A percentile compares a stretch with the other conserved stretches of the same genome.
These are phyloP conservation scores for Abrus pulchellus DNA, from an alignment of 306 rosid genomes.

Conservation along the genomic window DNA sequence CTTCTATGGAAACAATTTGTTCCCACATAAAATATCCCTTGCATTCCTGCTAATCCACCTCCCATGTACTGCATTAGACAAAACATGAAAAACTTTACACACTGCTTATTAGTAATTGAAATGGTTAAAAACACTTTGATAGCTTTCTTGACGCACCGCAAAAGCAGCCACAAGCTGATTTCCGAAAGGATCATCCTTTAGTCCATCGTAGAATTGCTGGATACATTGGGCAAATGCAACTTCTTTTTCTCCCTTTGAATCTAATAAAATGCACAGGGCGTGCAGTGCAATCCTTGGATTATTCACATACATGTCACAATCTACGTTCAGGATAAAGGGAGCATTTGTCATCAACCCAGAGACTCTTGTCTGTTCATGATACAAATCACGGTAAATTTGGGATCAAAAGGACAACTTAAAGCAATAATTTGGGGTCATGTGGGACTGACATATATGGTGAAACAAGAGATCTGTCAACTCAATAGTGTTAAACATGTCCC, in stretches of 20 bases:
- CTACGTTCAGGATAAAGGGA: slow-evolving; percentile 67
- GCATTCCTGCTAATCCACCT: slow-evolving; percentile 58
- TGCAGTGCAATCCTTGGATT: slow-evolving; percentile 57
- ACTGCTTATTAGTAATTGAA: neutral
- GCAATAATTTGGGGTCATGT: neutral
- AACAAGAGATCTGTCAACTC: no score
- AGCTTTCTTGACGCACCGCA: slow-evolving; percentile 38
- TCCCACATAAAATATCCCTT: slow-evolving; percentile 60
- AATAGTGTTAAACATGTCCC: no score
- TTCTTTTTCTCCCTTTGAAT: slow-evolving; percentile 49
- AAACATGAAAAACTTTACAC: neutral
- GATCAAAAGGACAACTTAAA: neutral
- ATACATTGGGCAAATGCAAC: slow-evolving; percentile 66
- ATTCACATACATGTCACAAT: slow-evolving; percentile 75
- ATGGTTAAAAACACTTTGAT: neutral
- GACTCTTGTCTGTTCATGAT: slow-evolving; percentile 59
- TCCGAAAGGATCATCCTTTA: slow-evolving; percentile 74
- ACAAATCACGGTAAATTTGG: neutral
- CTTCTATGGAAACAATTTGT: slow-evolving; percentile 65
- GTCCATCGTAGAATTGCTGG: slow-evolving; percentile 59
- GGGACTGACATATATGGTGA: no score
- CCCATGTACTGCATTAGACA: slow-evolving; percentile 43
- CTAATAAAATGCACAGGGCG: slow-evolving; percentile 62
- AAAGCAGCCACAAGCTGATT: slow-evolving; percentile 50
- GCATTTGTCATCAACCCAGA: slow-evolving; percentile 80